Evolutionary conservation across 2,329 filamentous ascomycete species (phyloP).

Genomic region (Neofusicoccum kwambonambiense): DNA sequence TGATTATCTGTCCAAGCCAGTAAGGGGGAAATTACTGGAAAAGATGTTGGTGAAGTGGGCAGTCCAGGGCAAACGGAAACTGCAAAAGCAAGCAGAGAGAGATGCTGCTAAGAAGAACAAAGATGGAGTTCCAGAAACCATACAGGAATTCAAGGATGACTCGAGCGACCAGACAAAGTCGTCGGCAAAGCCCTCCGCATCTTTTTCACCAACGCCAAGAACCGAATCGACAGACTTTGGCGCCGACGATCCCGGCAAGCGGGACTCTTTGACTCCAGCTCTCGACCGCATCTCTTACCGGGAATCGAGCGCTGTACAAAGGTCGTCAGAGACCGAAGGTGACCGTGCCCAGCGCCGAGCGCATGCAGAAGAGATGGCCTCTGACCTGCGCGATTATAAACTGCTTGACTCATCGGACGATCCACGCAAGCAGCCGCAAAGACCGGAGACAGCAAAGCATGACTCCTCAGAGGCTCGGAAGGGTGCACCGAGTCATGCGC

Average conservation of each 20-base stretch:
- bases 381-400: conserved; percentile 54
- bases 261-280: conserved; percentile 19
- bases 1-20: conserved; percentile 71
- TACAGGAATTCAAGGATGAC: not conserved
- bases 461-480: conserved; percentile 19
- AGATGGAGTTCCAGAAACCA: not conserved
- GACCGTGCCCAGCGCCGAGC: conserved; percentile 49
- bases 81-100: not conserved
- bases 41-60: conserved; percentile 71
- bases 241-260: conserved; percentile 19
- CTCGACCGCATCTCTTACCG: conserved; percentile 36
- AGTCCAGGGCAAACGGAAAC: conserved; percentile 42
- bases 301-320: conserved; percentile 39
- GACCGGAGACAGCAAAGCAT: conserved; percentile 19
- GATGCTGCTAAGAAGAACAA: not conserved
- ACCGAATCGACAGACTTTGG: conserved; percentile 34
- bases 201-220: conserved; percentile 20
- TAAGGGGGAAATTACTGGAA: conserved; percentile 66
- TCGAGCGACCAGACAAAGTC: not conserved
- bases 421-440: conserved; percentile 29
- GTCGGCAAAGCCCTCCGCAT: not conserved
- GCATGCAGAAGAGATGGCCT: conserved; percentile 56
- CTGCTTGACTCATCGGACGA: conserved; percentile 49
- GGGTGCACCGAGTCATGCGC: conserved; percentile 29
- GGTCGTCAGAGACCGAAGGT: conserved; percentile 43